Evolutionary conservation across 305 asterid species (phyloP), one percentile per base, ranked within the genome.

Genomic region (Fraxinus nigra): DNA sequence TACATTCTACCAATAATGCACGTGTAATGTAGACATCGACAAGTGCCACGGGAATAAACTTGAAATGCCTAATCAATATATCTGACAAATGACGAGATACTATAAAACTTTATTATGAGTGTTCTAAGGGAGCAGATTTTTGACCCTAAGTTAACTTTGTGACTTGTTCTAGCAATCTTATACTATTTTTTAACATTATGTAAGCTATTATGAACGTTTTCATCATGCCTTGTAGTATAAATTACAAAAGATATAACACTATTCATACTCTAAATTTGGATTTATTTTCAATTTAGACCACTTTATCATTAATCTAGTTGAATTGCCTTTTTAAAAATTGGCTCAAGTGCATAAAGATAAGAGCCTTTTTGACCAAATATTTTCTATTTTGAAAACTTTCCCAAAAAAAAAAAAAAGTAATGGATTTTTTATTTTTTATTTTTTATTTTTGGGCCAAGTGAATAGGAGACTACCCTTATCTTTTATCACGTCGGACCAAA

Each of bases 401-500:
- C 24, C 30, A 0, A 24, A 24, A 24, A 24, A 24, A 24, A 24
- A 24, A 24, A 24, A 24, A 24, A 24, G 26, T 24, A 24, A 24
- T 24, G 26, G 26, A 24, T 24, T 24, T 24, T 24, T 24, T 24
- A 24, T 24, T 24, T 24, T 24, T 24, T 24, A 24, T 24, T 24
- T 24, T 24, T 24, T 24, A 24, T 33, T 33, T 33, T 33, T 33
- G 1, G 48, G 48, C 10, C 3, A 40, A 40, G 48, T 37, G 46
- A 13, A 35, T 22, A 24, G 7, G 20, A 67, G 20, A 67, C 37
- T 65, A 83, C 51, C 76, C 89, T 86, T 86, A 81, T 86, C 87
- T 26, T 48, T 79, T 81, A 10, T 84, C 87, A 22, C 77, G 65
- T 84, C 65, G 83, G 83, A 56, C 48, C 81, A 80, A 84, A 77